Evolutionary conservation across 2,329 filamentous ascomycete species (phyloP).

Genomic region (Penicillium sp.): DNA sequence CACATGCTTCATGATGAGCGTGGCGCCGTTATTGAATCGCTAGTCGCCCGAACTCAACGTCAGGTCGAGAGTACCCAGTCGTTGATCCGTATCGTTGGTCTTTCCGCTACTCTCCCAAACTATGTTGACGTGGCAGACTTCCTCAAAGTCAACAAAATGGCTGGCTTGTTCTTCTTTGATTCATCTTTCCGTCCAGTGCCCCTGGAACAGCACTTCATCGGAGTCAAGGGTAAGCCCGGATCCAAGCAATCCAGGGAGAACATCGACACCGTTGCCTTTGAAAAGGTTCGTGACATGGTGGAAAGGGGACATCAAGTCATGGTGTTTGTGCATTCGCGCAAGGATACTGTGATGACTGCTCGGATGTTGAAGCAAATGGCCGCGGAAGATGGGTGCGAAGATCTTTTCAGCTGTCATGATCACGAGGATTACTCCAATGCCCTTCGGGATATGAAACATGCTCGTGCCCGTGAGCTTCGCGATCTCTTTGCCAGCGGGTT

Average conservation of each 20-base stretch:
- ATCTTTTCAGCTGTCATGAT: slow-evolving; percentile 78
- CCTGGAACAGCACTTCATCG: slow-evolving; percentile 94
- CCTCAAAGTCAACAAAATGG: slow-evolving; percentile 89
- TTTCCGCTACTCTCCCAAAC: slow-evolving; percentile 95
- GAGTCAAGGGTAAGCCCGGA: slow-evolving; percentile 85
- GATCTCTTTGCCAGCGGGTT: slow-evolving; percentile 89
- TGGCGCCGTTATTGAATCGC: slow-evolving; percentile 90
- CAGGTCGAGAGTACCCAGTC: slow-evolving; percentile 99
- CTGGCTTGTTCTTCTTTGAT: slow-evolving; percentile 96
- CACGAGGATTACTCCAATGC: slow-evolving; percentile 82
- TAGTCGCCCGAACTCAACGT: slow-evolving; percentile 91
- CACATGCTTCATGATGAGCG: slow-evolving; percentile 99
- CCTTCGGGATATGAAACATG: slow-evolving; percentile 80
- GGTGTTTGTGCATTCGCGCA: slow-evolving; percentile 97
- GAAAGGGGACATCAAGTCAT: slow-evolving; percentile 93
- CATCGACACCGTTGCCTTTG: slow-evolving; percentile 81
- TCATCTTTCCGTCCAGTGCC: slow-evolving; percentile 94
- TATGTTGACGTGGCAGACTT: slow-evolving; percentile 97
- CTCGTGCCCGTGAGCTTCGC: slow-evolving; percentile 81
- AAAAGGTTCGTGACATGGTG: slow-evolving; percentile 94
- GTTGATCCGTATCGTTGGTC: slow-evolving; percentile 90
- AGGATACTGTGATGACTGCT: slow-evolving; percentile 89
- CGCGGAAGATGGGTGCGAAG: slow-evolving; percentile 73
- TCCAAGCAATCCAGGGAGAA: slow-evolving; percentile 84
- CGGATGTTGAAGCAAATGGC: slow-evolving; percentile 86